Evolutionary conservation across 805 yeast genomes (phyloP).

Genomic region (Isabelozyma pseudorhagii): DNA sequence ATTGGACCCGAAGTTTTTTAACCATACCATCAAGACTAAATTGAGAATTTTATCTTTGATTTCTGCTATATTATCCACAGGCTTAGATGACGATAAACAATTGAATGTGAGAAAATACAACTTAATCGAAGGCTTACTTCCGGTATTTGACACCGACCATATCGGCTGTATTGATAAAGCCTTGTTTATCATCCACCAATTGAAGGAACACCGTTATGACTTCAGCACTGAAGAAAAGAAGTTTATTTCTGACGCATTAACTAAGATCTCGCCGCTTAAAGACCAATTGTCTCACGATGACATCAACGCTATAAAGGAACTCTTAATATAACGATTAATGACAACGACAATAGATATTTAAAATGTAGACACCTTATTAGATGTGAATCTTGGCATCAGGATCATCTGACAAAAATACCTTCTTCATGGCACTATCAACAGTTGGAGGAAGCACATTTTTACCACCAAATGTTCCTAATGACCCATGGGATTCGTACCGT

Average conservation of each 20-base stretch:
- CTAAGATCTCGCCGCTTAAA: conserved; percentile 37
- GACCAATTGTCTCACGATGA: conserved; percentile 57
- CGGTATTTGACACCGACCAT: conserved; percentile 27
- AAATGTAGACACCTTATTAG: not conserved
- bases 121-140: conserved; percentile 30
- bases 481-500: conserved; percentile 17
- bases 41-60: conserved; percentile 56
- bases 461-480: conserved; percentile 38
- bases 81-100: conserved; percentile 37
- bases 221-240: conserved; percentile 44
- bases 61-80: conserved; percentile 58
- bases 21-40: conserved; percentile 35
- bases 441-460: conserved; percentile 48
- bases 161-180: conserved; percentile 57
- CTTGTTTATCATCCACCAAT: conserved; percentile 46
- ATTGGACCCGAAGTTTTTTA: conserved; percentile 10
- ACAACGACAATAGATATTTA: not conserved
- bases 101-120: conserved; percentile 34
- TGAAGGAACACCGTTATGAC: conserved; percentile 39
- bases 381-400: conserved; percentile 40
- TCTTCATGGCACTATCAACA: conserved; percentile 46
- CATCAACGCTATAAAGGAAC: conserved; percentile 46
- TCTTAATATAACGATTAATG: conserved; percentile 11
- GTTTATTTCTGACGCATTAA: conserved; percentile 32
- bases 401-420: conserved; percentile 47